Percentiles rank a stretch among this genome's conserved stretches.
These are phyloP conservation scores for Dipodascopsis uninucleata DNA, from an alignment of 805 yeast genomes.

Conservation along the genomic window DNA sequence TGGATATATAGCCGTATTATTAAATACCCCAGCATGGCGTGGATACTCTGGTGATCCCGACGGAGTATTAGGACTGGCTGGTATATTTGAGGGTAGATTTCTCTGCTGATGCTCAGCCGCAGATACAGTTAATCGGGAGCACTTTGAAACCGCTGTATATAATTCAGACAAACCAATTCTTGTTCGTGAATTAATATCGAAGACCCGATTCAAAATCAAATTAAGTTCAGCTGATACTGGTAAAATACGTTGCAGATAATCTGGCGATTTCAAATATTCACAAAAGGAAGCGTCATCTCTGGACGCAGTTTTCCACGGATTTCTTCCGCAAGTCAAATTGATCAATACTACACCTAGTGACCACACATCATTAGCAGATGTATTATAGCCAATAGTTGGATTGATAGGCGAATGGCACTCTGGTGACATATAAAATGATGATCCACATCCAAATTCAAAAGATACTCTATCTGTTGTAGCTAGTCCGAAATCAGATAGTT, in stretches of 20 bases:
- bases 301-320: slow-evolving; percentile 84
- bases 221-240: slow-evolving; percentile 68
- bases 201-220: slow-evolving; percentile 42
- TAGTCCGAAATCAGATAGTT: slow-evolving; percentile 84
- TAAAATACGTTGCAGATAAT: slow-evolving; percentile 58
- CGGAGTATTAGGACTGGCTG: too few relatives aligned
- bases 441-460: slow-evolving; percentile 77
- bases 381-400: slow-evolving; percentile 18
- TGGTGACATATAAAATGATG: slow-evolving; percentile 90
- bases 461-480: slow-evolving; percentile 64
- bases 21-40: too few relatives aligned
- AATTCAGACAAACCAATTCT: slow-evolving; percentile 30
- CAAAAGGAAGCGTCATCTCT: slow-evolving; percentile 59
- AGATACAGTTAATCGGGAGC: slow-evolving; percentile 26
- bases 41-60: too few relatives aligned
- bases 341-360: slow-evolving; percentile 76
- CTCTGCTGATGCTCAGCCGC: slow-evolving; percentile 10
- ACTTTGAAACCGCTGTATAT: slow-evolving; percentile 13
- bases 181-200: slow-evolving; percentile 28
- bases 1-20: too few relatives aligned
- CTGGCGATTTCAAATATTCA: slow-evolving; percentile 54
- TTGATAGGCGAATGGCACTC: slow-evolving; percentile 10
- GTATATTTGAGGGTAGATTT: not conserved
- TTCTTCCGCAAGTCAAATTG: slow-evolving; percentile 75
- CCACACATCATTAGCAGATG: slow-evolving; percentile 78